These are phyloP conservation scores for Fusarium proliferatum DNA, from an alignment of 2,329 filamentous ascomycete genomes.

Conservation along the genomic window DNA sequence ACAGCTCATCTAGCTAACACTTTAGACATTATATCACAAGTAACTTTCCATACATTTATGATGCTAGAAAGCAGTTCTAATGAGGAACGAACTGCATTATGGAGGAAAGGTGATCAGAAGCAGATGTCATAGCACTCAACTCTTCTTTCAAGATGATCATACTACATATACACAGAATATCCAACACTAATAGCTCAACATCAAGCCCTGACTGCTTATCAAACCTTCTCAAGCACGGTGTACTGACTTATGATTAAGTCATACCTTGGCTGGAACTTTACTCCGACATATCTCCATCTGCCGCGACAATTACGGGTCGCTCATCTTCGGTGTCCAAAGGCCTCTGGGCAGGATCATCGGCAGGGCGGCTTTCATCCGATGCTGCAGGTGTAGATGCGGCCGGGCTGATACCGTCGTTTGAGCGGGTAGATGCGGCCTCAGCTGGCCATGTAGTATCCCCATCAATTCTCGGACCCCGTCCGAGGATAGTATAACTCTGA, in stretches of 20 bases:
- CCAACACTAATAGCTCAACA: no score
- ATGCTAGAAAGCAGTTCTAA: background rate
- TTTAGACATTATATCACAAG: no score
- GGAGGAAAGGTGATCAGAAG: background rate
- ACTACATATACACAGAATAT: background rate
- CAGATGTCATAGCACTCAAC: fast-evolving
- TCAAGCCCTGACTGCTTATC: fast-evolving
- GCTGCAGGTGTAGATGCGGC: background rate
- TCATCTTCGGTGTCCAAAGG: fast-evolving
- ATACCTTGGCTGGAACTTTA: background rate
- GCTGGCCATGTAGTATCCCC: no score
- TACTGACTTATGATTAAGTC: background rate
- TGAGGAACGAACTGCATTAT: fast-evolving
- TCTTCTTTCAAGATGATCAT: fast-evolving
- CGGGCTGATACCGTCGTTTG: background rate
- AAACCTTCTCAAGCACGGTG: fast-evolving
- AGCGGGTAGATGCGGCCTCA: no score
- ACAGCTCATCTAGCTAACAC: no score
- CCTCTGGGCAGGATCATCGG: background rate
- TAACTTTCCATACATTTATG: fast-evolving
- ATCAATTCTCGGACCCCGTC: no score
- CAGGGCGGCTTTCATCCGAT: background rate
- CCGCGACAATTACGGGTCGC: fast-evolving
- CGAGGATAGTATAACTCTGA: fast-evolving
- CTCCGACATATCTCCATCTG: background rate